Conservation (phyloP, 306 rosid genomes). For the Abrus precatorius region DNA sequence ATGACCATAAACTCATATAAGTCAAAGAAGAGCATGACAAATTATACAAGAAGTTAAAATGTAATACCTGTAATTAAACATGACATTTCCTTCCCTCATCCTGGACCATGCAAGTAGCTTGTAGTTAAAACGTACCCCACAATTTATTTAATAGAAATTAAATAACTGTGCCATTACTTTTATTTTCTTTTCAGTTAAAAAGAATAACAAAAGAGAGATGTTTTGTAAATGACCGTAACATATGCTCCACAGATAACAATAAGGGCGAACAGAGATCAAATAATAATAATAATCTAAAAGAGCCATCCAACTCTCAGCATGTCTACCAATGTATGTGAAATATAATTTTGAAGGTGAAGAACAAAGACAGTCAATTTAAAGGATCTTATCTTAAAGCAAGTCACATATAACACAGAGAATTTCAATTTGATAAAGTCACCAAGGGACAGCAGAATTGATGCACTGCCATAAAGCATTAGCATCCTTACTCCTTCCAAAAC, state of each 20-base stretch:
- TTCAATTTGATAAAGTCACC: background rate
- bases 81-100: constrained; percentile 90
- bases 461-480: background rate
- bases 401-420: background rate
- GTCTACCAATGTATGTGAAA: background rate
- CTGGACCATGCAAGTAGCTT: constrained; percentile 59
- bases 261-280: background rate
- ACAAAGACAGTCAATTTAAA: background rate
- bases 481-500: background rate
- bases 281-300: background rate
- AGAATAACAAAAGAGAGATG: background rate
- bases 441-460: background rate
- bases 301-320: background rate
- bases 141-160: constrained; percentile 35
- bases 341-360: background rate
- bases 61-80: constrained; percentile 85
- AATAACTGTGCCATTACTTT: constrained; percentile 18
- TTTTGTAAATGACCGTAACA: background rate
- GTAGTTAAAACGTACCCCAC: constrained; percentile 20
- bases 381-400: background rate
- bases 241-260: constrained; percentile 6
- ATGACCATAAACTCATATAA: background rate
- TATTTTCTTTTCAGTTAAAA: background rate
- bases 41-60: background rate
- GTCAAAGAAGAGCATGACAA: background rate